These are phyloP conservation scores for Coccomyxa sp. DNA, from an alignment of 139 green algal species.

Conservation along the genomic window DNA sequence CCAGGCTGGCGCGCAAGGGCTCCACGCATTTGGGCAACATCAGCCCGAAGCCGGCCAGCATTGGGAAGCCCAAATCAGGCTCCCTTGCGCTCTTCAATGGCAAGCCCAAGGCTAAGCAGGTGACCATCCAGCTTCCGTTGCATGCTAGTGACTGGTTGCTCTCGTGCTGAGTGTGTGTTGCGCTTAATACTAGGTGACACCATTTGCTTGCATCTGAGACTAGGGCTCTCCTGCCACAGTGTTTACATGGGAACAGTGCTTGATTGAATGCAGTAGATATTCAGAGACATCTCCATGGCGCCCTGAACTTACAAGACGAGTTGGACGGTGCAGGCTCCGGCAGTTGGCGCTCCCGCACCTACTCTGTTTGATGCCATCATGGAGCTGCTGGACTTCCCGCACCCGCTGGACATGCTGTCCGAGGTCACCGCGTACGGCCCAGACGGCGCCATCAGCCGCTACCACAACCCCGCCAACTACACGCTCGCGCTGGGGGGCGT, in stretches of 20 bases:
- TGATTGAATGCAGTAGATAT: too few species aligned
- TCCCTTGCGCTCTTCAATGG: neutral
- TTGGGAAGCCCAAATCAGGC: neutral
- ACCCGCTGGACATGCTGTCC: slow-evolving; percentile 89
- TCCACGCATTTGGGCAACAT: neutral
- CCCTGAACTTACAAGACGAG: too few species aligned
- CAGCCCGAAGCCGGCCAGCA: neutral
- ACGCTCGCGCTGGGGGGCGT: slow-evolving; percentile 46
- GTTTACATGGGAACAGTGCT: too few species aligned
- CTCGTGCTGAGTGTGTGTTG: too few species aligned
- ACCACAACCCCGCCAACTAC: slow-evolving; percentile 98
- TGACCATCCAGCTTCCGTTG: too few species aligned
- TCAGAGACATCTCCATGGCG: too few species aligned
- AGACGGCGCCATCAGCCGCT: slow-evolving; percentile 80
- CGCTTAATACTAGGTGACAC: too few species aligned
- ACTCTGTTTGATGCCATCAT: slow-evolving; percentile 55
- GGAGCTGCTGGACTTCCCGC: slow-evolving; percentile 85
- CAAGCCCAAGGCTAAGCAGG: neutral
- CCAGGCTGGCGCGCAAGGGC: neutral
- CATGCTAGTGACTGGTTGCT: too few species aligned
- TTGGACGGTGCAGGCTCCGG: neutral
- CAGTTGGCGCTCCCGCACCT: slow-evolving; percentile 7
- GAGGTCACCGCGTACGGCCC: slow-evolving; percentile 82
- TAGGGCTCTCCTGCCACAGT: neutral
- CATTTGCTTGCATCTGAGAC: neutral